Percentiles rank a stretch among this genome's conserved stretches.
phyloP scores from a whole-genome alignment of 208 protist genomes.

The Zelonia costaricensis region DNA sequence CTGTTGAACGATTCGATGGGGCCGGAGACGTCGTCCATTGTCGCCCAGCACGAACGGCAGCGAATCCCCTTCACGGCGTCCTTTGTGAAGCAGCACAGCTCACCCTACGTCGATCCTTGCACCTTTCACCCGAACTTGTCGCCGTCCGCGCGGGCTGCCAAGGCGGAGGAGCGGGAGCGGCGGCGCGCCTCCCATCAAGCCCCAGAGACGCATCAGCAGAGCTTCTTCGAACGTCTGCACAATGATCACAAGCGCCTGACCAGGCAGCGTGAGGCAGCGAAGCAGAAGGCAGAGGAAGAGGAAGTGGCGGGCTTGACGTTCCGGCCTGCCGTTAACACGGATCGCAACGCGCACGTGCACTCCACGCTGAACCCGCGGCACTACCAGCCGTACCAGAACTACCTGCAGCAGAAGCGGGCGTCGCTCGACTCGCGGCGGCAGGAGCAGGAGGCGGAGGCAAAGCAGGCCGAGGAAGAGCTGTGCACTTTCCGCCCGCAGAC shows the following conservation, averaged over 20 bases:
- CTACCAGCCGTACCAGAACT: slow-evolving; percentile 42
- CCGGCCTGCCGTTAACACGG: slow-evolving; percentile 44
- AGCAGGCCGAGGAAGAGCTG: slow-evolving; percentile 31
- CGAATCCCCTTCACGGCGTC: slow-evolving; percentile 34
- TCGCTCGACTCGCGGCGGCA: slow-evolving; percentile 29
- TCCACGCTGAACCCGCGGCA: slow-evolving; percentile 59
- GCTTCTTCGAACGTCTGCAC: slow-evolving; percentile 36
- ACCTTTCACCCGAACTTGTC: slow-evolving; percentile 73
- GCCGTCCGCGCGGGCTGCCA: slow-evolving; percentile 23
- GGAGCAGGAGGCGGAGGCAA: slow-evolving; percentile 31
- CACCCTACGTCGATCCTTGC: slow-evolving; percentile 68
- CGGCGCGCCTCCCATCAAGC: background rate
- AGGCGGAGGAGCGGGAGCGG: slow-evolving; percentile 7
- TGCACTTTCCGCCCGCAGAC: slow-evolving; percentile 76
- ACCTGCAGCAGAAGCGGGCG: slow-evolving; percentile 34
- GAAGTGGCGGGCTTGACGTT: slow-evolving; percentile 47
- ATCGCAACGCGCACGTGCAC: slow-evolving; percentile 40
- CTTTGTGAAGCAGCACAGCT: slow-evolving; percentile 61
- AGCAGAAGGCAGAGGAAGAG: slow-evolving; percentile 36
- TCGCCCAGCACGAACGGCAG: slow-evolving; percentile 28
- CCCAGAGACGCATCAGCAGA: background rate
- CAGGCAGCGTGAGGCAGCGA: slow-evolving; percentile 18
- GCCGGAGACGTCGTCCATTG: slow-evolving; percentile 21
- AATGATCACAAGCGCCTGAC: slow-evolving; percentile 30
- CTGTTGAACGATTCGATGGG: slow-evolving; percentile 31